Evolutionary conservation across 768 basidiomycete genomes (phyloP).

Genomic region (Mrakia blollopis): DNA sequence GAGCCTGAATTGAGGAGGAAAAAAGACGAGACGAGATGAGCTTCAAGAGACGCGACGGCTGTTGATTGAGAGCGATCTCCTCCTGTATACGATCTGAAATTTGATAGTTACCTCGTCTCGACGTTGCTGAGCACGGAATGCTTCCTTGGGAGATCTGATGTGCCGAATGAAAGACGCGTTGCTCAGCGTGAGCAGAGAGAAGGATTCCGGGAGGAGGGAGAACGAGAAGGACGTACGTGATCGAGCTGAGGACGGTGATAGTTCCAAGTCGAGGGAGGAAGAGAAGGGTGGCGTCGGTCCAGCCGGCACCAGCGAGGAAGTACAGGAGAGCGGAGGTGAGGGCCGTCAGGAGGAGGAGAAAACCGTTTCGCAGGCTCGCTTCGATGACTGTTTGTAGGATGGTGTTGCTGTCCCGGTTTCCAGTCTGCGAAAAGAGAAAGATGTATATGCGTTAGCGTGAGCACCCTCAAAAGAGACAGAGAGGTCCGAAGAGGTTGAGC

Average conservation of each 20-base stretch:
- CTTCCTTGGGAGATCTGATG: constrained; percentile 1
- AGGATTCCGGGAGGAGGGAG: not conserved
- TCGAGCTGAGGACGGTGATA: not conserved
- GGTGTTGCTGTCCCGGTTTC: not conserved
- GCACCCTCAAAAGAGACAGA: not conserved
- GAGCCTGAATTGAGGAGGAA: not conserved
- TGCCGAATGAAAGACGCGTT: not conserved
- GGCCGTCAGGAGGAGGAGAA: not conserved
- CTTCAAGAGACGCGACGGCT: not conserved
- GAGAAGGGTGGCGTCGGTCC: not conserved
- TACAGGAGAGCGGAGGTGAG: not conserved
- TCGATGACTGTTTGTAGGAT: not conserved
- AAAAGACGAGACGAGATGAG: not conserved
- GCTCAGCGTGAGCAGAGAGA: not conserved
- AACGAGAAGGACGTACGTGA: not conserved
- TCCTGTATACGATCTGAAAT: not conserved
- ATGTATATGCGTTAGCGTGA: not conserved
- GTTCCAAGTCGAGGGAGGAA: not conserved
- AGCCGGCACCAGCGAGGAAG: constrained; percentile 12
- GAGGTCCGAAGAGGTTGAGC: not conserved
- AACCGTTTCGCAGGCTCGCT: not conserved
- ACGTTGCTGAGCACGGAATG: not conserved
- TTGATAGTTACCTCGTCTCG: not conserved
- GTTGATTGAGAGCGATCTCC: too few relatives aligned
- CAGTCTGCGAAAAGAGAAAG: not conserved